Conservation (phyloP, 2,329 filamentous ascomycete species). For the Fusarium sp. region DNA sequence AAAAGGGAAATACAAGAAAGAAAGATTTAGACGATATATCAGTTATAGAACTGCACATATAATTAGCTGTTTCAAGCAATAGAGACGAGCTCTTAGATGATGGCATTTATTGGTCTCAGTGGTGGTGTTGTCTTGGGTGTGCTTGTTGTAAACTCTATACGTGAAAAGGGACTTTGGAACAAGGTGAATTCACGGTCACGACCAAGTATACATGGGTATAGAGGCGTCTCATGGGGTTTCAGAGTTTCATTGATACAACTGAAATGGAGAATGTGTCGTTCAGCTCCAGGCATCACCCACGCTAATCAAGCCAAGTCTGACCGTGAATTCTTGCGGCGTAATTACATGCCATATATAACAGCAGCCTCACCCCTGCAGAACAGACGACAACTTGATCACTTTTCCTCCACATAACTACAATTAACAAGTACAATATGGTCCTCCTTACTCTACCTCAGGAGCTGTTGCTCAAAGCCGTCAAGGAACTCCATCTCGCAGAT, state of each 20-base stretch:
- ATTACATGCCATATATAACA: not conserved
- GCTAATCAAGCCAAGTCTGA: not conserved
- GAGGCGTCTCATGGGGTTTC: not conserved
- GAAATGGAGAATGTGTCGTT: not conserved
- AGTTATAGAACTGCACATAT: conserved; percentile 30
- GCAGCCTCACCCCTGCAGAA: not conserved
- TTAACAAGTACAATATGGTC: not conserved
- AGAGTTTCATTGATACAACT: not conserved
- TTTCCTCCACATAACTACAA: not conserved
- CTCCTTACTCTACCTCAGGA: conserved; percentile 8
- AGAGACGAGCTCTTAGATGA: conserved; percentile 1
- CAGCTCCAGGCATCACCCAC: conserved; percentile 5
- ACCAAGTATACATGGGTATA: not conserved
- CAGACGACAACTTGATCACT: not conserved
- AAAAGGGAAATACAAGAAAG: conserved; percentile 27
- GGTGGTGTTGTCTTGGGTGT: not conserved
- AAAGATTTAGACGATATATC: conserved; percentile 35
- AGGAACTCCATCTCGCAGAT: not conserved
- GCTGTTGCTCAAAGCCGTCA: not conserved
- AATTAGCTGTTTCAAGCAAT: conserved; percentile 17
- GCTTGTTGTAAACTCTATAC: not conserved
- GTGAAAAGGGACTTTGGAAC: not conserved
- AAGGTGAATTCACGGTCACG: not conserved
- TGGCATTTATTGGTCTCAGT: not conserved
- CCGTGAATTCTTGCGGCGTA: not conserved